A percentile compares a stretch with the other conserved stretches of the same genome.
Evolutionary conservation across 2,329 filamentous ascomycete genomes (phyloP).

Genomic region (Aspergillus awamori): DNA sequence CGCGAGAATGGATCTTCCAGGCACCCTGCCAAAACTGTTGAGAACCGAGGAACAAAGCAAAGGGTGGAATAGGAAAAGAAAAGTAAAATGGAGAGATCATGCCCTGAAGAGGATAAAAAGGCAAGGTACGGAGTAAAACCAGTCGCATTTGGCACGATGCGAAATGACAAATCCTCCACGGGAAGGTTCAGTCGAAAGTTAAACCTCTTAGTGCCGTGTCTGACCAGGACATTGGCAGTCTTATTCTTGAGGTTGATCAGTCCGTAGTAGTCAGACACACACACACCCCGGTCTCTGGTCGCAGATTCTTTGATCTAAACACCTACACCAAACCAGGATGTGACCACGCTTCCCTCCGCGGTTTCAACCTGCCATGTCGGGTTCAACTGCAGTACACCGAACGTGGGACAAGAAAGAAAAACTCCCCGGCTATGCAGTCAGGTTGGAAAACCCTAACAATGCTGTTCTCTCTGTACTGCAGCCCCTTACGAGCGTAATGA

Average conservation of each 20-base stretch:
- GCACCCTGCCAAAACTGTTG: neutral
- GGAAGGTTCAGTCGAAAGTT: constrained; percentile 8
- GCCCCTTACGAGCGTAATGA: constrained; percentile 1
- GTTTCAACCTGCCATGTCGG: neutral
- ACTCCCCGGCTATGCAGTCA: neutral
- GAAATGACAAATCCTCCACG: constrained; percentile 8
- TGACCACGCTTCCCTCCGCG: neutral
- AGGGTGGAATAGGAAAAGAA: neutral
- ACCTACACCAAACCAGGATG: neutral
- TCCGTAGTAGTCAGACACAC: neutral
- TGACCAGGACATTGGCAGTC: neutral
- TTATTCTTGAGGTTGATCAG: neutral
- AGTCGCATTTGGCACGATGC: constrained; percentile 1
- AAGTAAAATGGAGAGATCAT: neutral
- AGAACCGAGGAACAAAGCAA: neutral
- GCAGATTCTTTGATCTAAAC: neutral
- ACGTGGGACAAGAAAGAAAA: neutral
- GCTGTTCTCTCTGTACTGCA: neutral
- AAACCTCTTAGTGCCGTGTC: neutral
- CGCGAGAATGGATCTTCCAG: constrained; percentile 19
- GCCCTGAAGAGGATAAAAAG: neutral
- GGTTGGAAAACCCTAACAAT: neutral
- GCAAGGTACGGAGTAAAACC: neutral
- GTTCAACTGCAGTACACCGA: neutral
- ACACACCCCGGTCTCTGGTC: neutral